These are phyloP conservation scores for Phaffomyces opuntiae DNA, from an alignment of 805 yeast species.

Conservation along the genomic window DNA sequence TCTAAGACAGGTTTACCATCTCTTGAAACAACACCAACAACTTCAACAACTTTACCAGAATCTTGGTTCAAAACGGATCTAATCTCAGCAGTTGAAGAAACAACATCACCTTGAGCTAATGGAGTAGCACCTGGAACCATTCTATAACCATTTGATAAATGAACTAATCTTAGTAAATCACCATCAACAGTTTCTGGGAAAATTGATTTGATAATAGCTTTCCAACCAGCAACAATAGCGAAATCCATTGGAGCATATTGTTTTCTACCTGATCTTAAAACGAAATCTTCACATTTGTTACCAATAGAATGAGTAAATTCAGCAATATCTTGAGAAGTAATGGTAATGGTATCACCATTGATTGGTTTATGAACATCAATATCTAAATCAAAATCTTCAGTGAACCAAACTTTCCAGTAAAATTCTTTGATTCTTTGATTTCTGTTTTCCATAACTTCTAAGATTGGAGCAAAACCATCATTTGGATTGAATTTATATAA, in stretches of 20 bases:
- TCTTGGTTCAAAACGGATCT: conserved; percentile 86
- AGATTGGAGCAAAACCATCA: conserved; percentile 93
- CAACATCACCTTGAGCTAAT: conserved; percentile 80
- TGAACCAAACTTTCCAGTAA: conserved; percentile 97
- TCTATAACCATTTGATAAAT: conserved; percentile 88
- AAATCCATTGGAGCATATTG: conserved; percentile 98
- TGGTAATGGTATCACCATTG: conserved; percentile 58
- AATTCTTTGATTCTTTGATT: conserved; percentile 89
- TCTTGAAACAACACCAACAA: conserved; percentile 79
- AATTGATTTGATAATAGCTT: conserved; percentile 94
- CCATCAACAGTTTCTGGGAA: conserved; percentile 97
- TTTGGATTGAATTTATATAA: conserved; percentile 72
- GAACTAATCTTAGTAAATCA: conserved; percentile 89
- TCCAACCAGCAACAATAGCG: conserved; percentile 98
- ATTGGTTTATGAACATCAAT: conserved; percentile 68
- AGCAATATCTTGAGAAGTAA: conserved; percentile 71
- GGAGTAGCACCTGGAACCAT: conserved; percentile 91
- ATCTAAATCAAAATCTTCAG: conserved; percentile 53
- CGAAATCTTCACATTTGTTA: conserved; percentile 94
- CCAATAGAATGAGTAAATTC: conserved; percentile 97
- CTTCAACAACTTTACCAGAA: conserved; percentile 93
- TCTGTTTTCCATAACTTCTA: conserved; percentile 85
- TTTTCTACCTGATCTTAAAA: conserved; percentile 75
- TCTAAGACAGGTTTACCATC: conserved; percentile 81
- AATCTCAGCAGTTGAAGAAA: conserved; percentile 75